Conservation (phyloP, 768 basidiomycete species). For the Terana coerulea region DNA sequence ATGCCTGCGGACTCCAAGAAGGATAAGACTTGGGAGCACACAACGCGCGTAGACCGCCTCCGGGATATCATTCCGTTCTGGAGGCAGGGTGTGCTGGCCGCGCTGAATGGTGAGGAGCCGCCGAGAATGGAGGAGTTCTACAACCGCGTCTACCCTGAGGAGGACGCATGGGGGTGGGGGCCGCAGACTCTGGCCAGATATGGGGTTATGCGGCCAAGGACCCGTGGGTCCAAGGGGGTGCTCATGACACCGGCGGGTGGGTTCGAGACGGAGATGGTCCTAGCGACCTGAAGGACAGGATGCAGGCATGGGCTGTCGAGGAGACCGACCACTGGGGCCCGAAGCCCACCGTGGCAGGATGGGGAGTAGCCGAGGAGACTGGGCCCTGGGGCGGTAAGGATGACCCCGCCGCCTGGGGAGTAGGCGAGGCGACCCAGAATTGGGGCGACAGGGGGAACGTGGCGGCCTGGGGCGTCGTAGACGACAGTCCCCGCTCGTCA, state of each 20-base stretch:
- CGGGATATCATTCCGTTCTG: conserved; percentile 52
- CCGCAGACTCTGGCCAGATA: not conserved
- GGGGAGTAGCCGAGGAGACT: conserved; percentile 8
- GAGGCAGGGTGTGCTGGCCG: conserved; percentile 45
- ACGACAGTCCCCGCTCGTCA: too few relatives aligned
- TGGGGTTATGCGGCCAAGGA: not conserved
- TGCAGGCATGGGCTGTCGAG: not conserved
- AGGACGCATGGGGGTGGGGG: not conserved
- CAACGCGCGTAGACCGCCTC: conserved; percentile 37
- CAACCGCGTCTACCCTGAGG: conserved; percentile 18
- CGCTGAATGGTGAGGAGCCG: conserved; percentile 38
- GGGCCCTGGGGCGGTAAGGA: too few relatives aligned
- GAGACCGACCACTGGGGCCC: not conserved
- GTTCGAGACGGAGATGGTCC: not conserved
- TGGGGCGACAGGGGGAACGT: too few relatives aligned
- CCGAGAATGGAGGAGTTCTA: conserved; percentile 44
- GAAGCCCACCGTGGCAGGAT: not conserved
- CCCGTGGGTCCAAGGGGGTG: not conserved
- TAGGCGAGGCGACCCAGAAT: too few relatives aligned
- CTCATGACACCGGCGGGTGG: not conserved
- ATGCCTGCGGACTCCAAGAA: conserved; percentile 4
- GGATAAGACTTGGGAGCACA: conserved; percentile 26
- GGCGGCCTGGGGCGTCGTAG: too few relatives aligned
- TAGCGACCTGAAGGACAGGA: too few relatives aligned
- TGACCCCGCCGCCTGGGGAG: too few relatives aligned